Base-by-base conservation (phyloP, 352 stramenopile species). In the Saprolegnia diclina region DNA sequence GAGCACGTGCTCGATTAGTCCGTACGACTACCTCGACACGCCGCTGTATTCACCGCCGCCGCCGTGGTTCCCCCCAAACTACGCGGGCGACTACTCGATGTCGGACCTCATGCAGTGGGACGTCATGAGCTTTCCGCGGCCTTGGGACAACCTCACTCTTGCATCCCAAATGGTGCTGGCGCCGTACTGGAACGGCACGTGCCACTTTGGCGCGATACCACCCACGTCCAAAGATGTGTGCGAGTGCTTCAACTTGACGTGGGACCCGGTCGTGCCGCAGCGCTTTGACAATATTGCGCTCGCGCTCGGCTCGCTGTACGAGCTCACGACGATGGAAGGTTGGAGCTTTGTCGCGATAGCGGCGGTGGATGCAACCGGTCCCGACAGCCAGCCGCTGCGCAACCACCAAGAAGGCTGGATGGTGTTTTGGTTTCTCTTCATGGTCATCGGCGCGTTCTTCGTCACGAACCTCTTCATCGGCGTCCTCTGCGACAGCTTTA, bases 401-500 rank as follows among this genome's bases (percentile, higher is more conserved):
- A 85, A 97, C 75, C 80, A 90, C 71, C 91, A 91, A 38, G 73
- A 81, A 59, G 38, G 77, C 7, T 96, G 89, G 86, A 72, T 78
- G 2, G 73, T 94, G 29, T 97, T 97, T 73, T 97, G 96, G 64
- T 77, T 97, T 42, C 57, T 79, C 13, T 98, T 97, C 74, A 95
- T 98, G 40, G 79, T 98, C 64, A 73, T 98, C 22, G 88, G 92
- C 18, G 88, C 89, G 57, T 98, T 97, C 67, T 97, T 98, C 61
- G 87, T 97, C 4, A 88, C 98, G 29, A 97, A 98, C 44, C 76
- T 98, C 0, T 98, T 98, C 65, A 85, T 97, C 0, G 92, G 92
- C 9, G 88, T 98, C 9, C 96, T 98, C 67, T 96, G 97, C 54
- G 92, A 98, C 64, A 97, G 97, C 62, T 98, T 98, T 67, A 96